Conservation (phyloP, 805 yeast genomes). For the Metschnikowia colocasiae region DNA sequence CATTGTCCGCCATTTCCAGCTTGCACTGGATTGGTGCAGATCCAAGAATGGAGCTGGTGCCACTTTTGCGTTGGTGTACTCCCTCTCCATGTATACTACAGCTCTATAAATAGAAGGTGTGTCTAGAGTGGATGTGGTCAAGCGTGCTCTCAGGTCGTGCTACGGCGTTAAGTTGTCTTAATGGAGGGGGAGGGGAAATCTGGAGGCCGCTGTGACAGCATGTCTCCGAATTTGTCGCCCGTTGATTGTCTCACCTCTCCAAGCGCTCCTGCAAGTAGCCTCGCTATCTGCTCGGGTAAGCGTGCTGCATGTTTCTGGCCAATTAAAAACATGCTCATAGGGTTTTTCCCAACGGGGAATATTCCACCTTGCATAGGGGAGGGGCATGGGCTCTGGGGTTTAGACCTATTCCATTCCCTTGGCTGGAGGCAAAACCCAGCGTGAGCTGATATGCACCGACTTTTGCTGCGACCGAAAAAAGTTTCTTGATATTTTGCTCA, state of each 20-base stretch:
- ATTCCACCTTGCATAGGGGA: neutral
- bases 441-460: neutral
- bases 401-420: neutral
- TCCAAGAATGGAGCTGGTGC: neutral
- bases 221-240: neutral
- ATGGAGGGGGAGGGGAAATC: neutral
- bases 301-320: neutral
- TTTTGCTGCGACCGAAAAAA: neutral
- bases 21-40: neutral
- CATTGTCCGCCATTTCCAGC: neutral
- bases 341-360: neutral
- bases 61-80: no score
- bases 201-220: neutral
- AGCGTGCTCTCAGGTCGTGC: neutral
- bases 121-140: neutral
- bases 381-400: neutral
- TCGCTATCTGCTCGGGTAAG: conserved; percentile 5
- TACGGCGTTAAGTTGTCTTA: no score
- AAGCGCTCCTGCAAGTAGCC: neutral
- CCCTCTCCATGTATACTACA: no score
- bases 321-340: neutral
- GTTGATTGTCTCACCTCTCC: conserved; percentile 1
- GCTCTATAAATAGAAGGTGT: no score
- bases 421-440: neutral
- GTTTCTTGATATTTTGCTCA: neutral